phyloP scores from a whole-genome alignment of 202 grass and related monocot species.

The Bolboschoenoplectus hybrid region DNA sequence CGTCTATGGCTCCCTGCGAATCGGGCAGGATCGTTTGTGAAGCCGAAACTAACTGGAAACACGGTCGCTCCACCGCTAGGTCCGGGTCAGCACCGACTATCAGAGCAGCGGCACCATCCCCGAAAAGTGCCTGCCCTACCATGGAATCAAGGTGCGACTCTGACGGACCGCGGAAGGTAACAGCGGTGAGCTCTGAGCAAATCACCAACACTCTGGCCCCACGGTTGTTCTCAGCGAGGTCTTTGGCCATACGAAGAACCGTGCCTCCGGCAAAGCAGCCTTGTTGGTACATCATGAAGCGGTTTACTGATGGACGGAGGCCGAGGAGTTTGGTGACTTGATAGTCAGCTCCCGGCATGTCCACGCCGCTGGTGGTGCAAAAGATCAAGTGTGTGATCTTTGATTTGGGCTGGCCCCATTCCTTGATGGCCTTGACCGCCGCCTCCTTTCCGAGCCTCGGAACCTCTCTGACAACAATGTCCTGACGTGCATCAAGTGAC shows the following conservation, averaged over 20 bases:
- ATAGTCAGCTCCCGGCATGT: neutral
- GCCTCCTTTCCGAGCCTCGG: neutral
- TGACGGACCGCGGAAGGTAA: neutral
- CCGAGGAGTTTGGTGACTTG: neutral
- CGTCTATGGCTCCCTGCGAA: neutral
- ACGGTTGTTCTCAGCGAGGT: neutral
- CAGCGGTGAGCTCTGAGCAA: neutral
- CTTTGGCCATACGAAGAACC: neutral
- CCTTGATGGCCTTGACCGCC: neutral
- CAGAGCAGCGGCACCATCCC: neutral
- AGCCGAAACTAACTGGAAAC: neutral
- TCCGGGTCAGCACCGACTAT: neutral
- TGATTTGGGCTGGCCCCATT: neutral
- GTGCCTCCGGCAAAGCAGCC: neutral
- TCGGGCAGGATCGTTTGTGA: neutral
- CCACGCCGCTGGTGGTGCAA: neutral
- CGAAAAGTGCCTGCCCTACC: neutral
- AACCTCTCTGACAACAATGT: neutral
- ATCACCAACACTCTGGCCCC: neutral
- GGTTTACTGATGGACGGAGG: neutral
- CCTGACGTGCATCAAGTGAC: neutral
- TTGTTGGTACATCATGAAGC: constrained; percentile 3
- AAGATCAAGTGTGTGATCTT: neutral
- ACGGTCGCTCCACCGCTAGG: neutral
- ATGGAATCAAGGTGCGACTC: neutral